phyloP scores from a whole-genome alignment of 2,329 filamentous ascomycete species.

The Aureobasidium sp. region DNA sequence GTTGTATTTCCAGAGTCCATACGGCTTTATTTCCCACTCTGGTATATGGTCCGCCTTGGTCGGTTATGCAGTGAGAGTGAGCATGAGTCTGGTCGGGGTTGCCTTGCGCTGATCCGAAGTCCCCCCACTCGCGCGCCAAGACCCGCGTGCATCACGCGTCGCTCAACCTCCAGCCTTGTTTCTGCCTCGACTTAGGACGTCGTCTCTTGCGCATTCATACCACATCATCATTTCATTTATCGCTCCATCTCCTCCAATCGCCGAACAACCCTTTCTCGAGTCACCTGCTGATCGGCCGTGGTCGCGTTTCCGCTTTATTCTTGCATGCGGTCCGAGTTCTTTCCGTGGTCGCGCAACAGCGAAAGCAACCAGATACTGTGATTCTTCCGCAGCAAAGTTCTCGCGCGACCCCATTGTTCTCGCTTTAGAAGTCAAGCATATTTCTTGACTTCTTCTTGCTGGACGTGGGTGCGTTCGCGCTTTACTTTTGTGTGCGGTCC shows the following conservation, averaged over 20 bases:
- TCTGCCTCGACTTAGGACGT: background rate
- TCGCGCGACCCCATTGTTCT: background rate
- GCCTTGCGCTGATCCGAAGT: background rate
- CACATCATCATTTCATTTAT: background rate
- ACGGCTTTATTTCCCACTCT: background rate
- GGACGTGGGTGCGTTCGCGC: background rate
- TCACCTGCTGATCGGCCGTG: background rate
- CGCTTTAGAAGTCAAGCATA: background rate
- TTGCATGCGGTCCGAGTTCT: background rate
- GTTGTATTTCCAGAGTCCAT: background rate
- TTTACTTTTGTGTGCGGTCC: background rate
- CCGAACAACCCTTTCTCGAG: background rate
- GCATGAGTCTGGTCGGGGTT: background rate
- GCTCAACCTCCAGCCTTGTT: background rate
- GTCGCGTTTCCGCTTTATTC: background rate
- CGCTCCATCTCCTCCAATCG: background rate
- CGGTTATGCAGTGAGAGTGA: background rate
- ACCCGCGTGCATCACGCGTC: background rate
- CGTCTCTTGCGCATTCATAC: background rate
- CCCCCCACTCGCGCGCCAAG: background rate
- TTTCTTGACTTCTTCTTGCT: background rate
- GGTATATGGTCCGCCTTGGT: background rate
- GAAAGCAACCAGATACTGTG: background rate
- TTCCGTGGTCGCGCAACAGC: background rate
- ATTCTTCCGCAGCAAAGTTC: background rate